Evolutionary conservation across 2,329 filamentous ascomycete species (phyloP).

Genomic region (Tolypocladium amazonense): DNA sequence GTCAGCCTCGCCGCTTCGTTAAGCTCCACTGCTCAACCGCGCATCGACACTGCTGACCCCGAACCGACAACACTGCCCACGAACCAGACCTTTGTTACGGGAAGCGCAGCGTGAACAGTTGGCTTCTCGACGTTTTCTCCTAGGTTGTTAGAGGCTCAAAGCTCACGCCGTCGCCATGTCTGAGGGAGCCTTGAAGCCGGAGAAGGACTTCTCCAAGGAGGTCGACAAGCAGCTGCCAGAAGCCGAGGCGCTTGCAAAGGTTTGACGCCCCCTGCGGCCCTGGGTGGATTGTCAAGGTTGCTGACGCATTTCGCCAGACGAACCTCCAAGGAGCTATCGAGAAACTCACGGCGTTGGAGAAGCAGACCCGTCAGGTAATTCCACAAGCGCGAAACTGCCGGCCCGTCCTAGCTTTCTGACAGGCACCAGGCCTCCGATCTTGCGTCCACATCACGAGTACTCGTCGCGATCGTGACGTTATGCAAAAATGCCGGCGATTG

Average conservation of each 20-base stretch:
- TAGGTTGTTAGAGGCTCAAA: neutral
- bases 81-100: neutral
- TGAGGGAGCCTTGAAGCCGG: conserved; percentile 75
- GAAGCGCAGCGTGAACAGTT: neutral
- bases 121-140: neutral
- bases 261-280: conserved; percentile 32
- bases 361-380: conserved; percentile 86
- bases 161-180: conserved; percentile 48
- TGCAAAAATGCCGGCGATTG: conserved; percentile 90
- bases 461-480: conserved; percentile 84
- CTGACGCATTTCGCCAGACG: conserved; percentile 33
- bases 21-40: neutral
- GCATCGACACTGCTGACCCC: neutral
- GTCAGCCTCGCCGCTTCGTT: conserved; percentile 2
- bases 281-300: neutral
- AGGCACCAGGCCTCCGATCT: conserved; percentile 76
- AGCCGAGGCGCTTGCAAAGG: conserved; percentile 81
- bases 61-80: neutral
- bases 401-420: conserved; percentile 9
- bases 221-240: conserved; percentile 86
- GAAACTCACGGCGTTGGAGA: conserved; percentile 85
- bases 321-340: conserved; percentile 84
- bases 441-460: conserved; percentile 80
- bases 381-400: conserved; percentile 5
- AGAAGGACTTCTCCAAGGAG: conserved; percentile 98